phyloP scores from a whole-genome alignment of 345 rosid species.

The Hypericum androsaemum region DNA sequence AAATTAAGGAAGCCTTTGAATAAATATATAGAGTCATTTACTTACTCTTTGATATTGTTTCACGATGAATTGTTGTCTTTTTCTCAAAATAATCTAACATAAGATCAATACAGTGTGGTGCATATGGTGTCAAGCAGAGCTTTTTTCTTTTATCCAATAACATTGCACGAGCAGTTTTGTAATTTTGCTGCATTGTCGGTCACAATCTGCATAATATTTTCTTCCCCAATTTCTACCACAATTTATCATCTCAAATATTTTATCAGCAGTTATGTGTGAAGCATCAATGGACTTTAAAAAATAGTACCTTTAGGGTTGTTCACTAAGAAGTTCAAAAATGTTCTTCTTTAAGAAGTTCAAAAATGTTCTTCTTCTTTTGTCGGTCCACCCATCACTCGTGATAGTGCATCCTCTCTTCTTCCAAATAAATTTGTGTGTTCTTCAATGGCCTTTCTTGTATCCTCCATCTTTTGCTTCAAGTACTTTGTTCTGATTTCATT shows the following conservation, averaged over 20 bases:
- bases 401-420: too few relatives aligned
- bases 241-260: too few relatives aligned
- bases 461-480: too few relatives aligned
- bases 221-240: not conserved
- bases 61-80: too few relatives aligned
- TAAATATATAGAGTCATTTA: not conserved
- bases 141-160: slow-evolving; percentile 3
- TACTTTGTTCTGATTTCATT: too few relatives aligned
- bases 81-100: slow-evolving; percentile 4
- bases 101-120: not conserved
- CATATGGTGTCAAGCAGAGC: slow-evolving; percentile 4
- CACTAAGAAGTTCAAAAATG: slow-evolving; percentile 4
- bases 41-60: too few relatives aligned
- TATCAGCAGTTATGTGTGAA: not conserved
- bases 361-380: too few relatives aligned
- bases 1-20: not conserved
- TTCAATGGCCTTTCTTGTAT: too few relatives aligned
- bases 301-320: slow-evolving; percentile 2
- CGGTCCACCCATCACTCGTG: too few relatives aligned
- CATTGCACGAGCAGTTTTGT: not conserved
- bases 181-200: too few relatives aligned
- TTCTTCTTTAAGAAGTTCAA: not conserved
- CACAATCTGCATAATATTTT: slow-evolving; percentile 8
- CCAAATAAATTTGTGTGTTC: too few relatives aligned
- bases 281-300: slow-evolving; percentile 8